Conservation (phyloP, 129 eudicot species). For the Centella asiatica region DNA sequence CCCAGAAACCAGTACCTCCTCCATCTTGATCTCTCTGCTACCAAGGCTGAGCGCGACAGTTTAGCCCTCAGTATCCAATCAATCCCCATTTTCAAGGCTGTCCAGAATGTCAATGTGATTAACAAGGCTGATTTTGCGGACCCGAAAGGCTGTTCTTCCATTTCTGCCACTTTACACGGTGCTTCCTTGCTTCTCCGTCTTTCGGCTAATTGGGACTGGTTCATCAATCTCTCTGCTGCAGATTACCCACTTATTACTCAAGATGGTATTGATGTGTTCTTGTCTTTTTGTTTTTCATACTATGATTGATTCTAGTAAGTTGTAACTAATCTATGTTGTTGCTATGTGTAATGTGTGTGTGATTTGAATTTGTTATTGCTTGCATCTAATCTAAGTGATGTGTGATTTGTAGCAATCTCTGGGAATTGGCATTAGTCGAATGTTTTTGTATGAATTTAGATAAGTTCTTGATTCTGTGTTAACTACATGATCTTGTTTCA, state of each 20-base stretch:
- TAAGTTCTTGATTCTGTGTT: neutral
- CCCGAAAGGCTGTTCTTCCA: constrained; percentile 43
- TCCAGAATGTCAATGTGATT: constrained; percentile 66
- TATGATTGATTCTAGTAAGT: too few species aligned
- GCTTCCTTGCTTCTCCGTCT: constrained; percentile 64
- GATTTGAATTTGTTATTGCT: neutral
- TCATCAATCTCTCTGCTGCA: constrained; percentile 60
- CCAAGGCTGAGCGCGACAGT: constrained; percentile 50
- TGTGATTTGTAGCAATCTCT: neutral
- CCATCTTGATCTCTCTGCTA: constrained; percentile 64
- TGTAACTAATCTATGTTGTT: neutral
- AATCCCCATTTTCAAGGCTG: constrained; percentile 41
- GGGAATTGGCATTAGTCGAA: too few species aligned
- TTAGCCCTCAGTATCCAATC: constrained; percentile 45
- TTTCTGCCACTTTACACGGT: constrained; percentile 62
- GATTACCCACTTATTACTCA: constrained; percentile 96
- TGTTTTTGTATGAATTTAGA: neutral
- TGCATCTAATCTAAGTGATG: neutral
- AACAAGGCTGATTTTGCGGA: constrained; percentile 59
- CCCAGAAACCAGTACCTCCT: constrained; percentile 70
- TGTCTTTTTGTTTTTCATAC: neutral
- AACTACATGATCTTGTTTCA: constrained; percentile 8
- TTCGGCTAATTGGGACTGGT: constrained; percentile 77
- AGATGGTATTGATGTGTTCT: constrained; percentile 48
- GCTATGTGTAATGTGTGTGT: neutral